These are phyloP conservation scores for Clarireedia paspali DNA, from an alignment of 2,329 filamentous ascomycete species.

Conservation along the genomic window DNA sequence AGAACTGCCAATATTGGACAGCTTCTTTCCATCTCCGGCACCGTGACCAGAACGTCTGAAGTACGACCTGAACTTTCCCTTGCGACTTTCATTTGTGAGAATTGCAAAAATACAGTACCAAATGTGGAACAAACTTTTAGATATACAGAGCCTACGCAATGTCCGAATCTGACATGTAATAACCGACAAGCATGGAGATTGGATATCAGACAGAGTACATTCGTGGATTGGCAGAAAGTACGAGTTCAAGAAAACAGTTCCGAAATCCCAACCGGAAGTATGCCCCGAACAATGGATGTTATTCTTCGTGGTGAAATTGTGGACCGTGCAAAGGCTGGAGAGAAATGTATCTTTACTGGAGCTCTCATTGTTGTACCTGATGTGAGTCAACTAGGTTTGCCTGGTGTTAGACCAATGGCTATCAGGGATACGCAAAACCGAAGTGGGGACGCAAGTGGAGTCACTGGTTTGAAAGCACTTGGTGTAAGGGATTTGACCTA, in stretches of 20 bases:
- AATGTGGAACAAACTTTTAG: slow-evolving; percentile 97
- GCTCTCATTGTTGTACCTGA: slow-evolving; percentile 95
- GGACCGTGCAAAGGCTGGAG: slow-evolving; percentile 91
- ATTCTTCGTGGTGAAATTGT: slow-evolving; percentile 96
- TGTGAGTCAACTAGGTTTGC: slow-evolving; percentile 87
- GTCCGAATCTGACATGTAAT: slow-evolving; percentile 77
- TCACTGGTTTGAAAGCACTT: slow-evolving; percentile 82
- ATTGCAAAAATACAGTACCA: slow-evolving; percentile 73
- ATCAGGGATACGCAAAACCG: slow-evolving; percentile 76
- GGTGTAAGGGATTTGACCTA: slow-evolving; percentile 95
- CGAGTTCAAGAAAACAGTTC: slow-evolving; percentile 97
- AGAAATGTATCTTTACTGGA: slow-evolving; percentile 97
- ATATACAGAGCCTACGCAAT: slow-evolving; percentile 95
- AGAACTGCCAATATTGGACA: slow-evolving; percentile 88
- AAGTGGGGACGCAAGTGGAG: slow-evolving; percentile 70
- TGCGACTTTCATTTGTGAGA: slow-evolving; percentile 87
- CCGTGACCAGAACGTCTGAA: slow-evolving; percentile 93
- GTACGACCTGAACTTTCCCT: slow-evolving; percentile 88
- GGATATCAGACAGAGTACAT: slow-evolving; percentile 95
- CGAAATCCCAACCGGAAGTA: slow-evolving; percentile 95
- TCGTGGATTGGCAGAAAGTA: slow-evolving; percentile 98
- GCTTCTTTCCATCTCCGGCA: slow-evolving; percentile 91
- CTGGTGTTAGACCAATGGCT: slow-evolving; percentile 75
- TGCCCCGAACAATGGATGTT: slow-evolving; percentile 96
- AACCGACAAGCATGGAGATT: slow-evolving; percentile 92